Evolutionary conservation across 352 stramenopile species (phyloP), one percentile per base, ranked within the genome.

Genomic region (Blastocystis sp.): DNA sequence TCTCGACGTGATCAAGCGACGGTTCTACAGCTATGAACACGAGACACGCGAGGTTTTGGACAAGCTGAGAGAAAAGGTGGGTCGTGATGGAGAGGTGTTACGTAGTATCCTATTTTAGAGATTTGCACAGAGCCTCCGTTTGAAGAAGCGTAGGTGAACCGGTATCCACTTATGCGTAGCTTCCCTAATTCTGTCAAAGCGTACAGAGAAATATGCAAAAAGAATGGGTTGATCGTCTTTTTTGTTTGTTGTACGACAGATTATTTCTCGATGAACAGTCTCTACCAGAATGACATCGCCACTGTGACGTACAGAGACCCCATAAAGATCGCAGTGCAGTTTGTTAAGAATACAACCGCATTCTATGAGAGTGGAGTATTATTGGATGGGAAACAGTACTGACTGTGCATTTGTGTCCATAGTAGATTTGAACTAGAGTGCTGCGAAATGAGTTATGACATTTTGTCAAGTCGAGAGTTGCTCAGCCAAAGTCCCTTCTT

Each of bases 51-150:
- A 85, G 26, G 73, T 85, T 7, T 34, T 85, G 30, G 53, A 85
- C 26, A 39, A 65, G n/a, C 50, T 85, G 16, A 34, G 50, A 37
- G 50, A 85, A 41, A 64, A 85, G 50, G 73, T 85, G 18, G 30
- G 30, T 11, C 30, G 11, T 43, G n/a, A 16, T 54, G 16, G 24
- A 13, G 9, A 43, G 8, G 73, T 4, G 20, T 18, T 3, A 6
- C 7, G 18, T 85, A 85, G 73, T 85, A 85, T 53, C 56, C 73
- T 8, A 85, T 85, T 85, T n/a, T 47, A 2, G 53, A 66, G 20
- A 65, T 85, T 50, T 85, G 73, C 50, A 85, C 73, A 20, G 73
- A 85, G 34, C 73, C 73, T 65, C 73, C 73, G 13, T 85, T 85
- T 45, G 73, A 85, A 68, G 73, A 85, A 66, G 73, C 73, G 73